A percentile compares a stretch with the other conserved stretches of the same genome.
Conservation (phyloP, 129 eudicot genomes). For the Lactuca sativa region DNA sequence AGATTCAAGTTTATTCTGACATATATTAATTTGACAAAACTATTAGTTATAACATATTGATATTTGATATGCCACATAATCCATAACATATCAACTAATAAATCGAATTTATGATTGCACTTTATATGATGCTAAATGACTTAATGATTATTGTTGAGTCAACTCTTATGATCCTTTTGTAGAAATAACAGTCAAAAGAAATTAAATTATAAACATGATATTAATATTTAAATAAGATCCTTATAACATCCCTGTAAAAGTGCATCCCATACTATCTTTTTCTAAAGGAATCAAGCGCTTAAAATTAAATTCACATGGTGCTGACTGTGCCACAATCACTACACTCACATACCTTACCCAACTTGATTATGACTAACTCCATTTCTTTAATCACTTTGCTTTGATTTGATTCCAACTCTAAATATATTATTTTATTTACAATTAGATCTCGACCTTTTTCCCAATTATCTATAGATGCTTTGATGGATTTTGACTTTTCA, state of each 20-base stretch:
- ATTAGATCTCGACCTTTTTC: constrained; percentile 35
- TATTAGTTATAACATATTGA: not conserved
- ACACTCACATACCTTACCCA: constrained; percentile 34
- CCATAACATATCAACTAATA: not conserved
- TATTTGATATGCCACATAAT: not conserved
- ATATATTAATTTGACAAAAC: too few species aligned
- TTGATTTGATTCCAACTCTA: constrained; percentile 48
- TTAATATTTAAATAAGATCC: not conserved
- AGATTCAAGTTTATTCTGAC: too few species aligned
- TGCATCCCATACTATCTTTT: constrained; percentile 24
- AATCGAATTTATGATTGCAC: not conserved
- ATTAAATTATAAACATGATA: too few species aligned
- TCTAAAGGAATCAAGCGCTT: constrained; percentile 34
- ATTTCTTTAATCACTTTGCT: constrained; percentile 39
- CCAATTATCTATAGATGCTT: constrained; percentile 26
- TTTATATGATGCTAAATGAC: not conserved
- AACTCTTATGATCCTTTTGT: not conserved
- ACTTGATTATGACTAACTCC: constrained; percentile 36
- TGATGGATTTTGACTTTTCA: constrained; percentile 28
- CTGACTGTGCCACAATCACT: constrained; percentile 52
- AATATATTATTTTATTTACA: constrained; percentile 7
- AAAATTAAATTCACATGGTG: constrained; percentile 41
- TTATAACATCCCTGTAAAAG: constrained; percentile 35
- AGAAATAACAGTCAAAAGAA: not conserved
- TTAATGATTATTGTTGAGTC: not conserved